Evolutionary conservation across 1,284 basidiomycete genomes (phyloP).

Genomic region (Austroboletus novae-zelandiae): DNA sequence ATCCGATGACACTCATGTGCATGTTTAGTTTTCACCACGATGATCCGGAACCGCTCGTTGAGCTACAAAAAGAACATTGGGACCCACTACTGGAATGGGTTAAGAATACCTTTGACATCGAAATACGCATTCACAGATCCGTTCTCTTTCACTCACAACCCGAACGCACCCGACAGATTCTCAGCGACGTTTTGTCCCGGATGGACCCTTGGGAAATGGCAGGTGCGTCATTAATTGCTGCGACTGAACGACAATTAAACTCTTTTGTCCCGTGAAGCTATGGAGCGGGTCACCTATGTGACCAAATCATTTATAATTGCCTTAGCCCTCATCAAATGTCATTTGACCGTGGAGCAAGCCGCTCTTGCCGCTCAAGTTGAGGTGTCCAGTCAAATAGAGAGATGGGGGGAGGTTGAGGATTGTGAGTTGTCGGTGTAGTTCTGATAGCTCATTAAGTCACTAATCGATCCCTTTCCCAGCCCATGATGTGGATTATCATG

Average conservation of each 20-base stretch:
- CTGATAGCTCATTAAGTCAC: too few species aligned
- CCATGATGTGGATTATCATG: conserved; percentile 96
- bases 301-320: conserved; percentile 93
- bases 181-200: conserved; percentile 54
- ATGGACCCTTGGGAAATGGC: conserved; percentile 87
- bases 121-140: conserved; percentile 68
- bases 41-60: conserved; percentile 72
- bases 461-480: conserved; percentile 55
- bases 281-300: conserved; percentile 89
- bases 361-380: conserved; percentile 88
- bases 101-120: conserved; percentile 59
- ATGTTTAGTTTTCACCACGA: conserved; percentile 76
- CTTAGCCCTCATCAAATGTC: conserved; percentile 78
- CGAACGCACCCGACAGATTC: conserved; percentile 58
- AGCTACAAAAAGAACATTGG: conserved; percentile 88
- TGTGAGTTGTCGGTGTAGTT: conserved; percentile 76
- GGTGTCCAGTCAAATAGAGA: conserved; percentile 91
- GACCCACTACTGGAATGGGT: conserved; percentile 85
- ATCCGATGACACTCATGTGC: conserved; percentile 5
- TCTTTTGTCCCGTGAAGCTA: conserved; percentile 50
- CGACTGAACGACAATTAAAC: background rate
- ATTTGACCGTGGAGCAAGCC: conserved; percentile 81
- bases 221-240: conserved; percentile 49
- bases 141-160: conserved; percentile 70
- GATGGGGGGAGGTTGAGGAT: conserved; percentile 99